Percentiles rank a stretch among this genome's conserved stretches.
Conservation (phyloP, 352 stramenopile species). For the Globisporangium sylvaticum region DNA sequence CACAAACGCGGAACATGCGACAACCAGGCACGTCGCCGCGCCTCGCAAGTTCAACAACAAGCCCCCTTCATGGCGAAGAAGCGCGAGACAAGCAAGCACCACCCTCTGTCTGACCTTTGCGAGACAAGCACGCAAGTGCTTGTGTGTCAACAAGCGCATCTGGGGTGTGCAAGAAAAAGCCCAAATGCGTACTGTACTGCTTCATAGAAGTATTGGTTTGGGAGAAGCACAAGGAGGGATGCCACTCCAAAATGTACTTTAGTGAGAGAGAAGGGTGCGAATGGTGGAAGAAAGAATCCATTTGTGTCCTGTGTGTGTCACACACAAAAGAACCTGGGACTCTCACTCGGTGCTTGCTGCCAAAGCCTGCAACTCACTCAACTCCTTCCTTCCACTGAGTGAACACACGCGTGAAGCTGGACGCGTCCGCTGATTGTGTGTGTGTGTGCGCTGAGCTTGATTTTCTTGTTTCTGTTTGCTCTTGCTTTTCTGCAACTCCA, state of each 20-base stretch:
- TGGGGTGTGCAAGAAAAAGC: background rate
- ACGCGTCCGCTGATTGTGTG: too few species aligned
- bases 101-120: background rate
- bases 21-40: background rate
- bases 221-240: background rate
- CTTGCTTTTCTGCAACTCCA: too few species aligned
- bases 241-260: background rate
- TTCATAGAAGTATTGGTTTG: background rate
- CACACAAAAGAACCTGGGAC: background rate
- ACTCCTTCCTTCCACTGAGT: background rate
- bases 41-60: background rate
- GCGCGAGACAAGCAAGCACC: constrained; percentile 3
- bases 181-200: too few species aligned
- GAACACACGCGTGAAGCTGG: too few species aligned
- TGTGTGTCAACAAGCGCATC: background rate
- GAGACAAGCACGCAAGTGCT: background rate
- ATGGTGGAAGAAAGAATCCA: constrained; percentile 1
- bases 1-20: background rate
- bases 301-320: background rate
- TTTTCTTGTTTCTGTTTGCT: too few species aligned
- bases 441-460: too few species aligned
- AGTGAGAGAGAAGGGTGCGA: background rate
- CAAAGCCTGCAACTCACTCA: background rate
- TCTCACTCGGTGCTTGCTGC: background rate
- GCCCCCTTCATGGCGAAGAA: background rate